Conservation (phyloP, 257 asterid genomes). For the Gentiana straminea region DNA sequence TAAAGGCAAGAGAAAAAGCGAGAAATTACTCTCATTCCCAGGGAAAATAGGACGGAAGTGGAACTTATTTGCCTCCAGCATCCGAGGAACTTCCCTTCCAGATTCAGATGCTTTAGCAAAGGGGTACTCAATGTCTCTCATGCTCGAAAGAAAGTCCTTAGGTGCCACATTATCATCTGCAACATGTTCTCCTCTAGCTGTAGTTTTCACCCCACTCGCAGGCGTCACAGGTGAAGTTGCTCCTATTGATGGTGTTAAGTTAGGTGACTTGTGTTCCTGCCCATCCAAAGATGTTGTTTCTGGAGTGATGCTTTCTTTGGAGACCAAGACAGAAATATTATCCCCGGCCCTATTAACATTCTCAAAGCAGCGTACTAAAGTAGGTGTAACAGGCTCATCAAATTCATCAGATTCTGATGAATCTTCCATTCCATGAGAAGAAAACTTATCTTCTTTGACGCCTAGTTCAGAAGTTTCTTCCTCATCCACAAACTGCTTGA, state of each 20-base stretch:
- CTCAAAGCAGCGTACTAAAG: slow-evolving; percentile 74
- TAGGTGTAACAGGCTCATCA: slow-evolving; percentile 69
- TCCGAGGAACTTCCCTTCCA: slow-evolving; percentile 94
- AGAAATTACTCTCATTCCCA: slow-evolving; percentile 50
- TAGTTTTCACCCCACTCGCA: slow-evolving; percentile 39
- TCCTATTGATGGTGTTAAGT: slow-evolving; percentile 54
- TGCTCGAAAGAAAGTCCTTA: slow-evolving; percentile 68
- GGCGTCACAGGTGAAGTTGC: slow-evolving; percentile 41
- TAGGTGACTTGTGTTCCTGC: slow-evolving; percentile 49
- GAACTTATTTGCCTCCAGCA: slow-evolving; percentile 95
- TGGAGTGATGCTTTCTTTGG: slow-evolving; percentile 16
- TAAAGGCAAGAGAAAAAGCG: slow-evolving; percentile 1
- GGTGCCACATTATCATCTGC: slow-evolving; percentile 53
- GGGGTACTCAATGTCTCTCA: slow-evolving; percentile 69
- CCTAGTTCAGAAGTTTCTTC: slow-evolving; percentile 34
- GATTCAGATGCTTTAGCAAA: slow-evolving; percentile 84
- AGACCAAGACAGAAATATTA: slow-evolving; percentile 15
- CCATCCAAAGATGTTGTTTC: slow-evolving; percentile 42
- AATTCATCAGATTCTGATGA: slow-evolving; percentile 77
- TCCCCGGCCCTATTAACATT: slow-evolving; percentile 48
- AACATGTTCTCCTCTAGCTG: slow-evolving; percentile 32
- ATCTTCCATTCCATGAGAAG: slow-evolving; percentile 40
- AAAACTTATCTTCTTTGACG: slow-evolving; percentile 36
- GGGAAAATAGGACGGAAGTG: slow-evolving; percentile 77
- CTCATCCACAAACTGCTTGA: slow-evolving; percentile 20